Evolutionary conservation across 441 rosid species (phyloP).

Genomic region (Daphne laureola): DNA sequence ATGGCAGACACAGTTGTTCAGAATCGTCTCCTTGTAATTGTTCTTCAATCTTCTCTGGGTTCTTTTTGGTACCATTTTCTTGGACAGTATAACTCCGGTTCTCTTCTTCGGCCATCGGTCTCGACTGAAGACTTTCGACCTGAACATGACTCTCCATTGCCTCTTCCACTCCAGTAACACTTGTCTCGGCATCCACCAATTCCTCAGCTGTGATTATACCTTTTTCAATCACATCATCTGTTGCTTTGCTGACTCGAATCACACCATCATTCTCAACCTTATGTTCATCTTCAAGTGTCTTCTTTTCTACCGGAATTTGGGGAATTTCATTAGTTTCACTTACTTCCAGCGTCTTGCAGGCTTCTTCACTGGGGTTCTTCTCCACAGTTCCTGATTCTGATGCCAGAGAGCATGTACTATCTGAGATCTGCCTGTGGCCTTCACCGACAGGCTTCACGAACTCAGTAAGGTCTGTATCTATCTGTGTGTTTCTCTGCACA

Average conservation of each 20-base stretch:
- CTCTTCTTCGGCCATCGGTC: no score
- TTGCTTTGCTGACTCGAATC: constrained; percentile 12
- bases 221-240: no score
- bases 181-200: no score
- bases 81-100: no score
- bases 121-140: no score
- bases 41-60: no score
- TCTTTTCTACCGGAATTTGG: constrained; percentile 16
- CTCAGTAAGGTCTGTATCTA: constrained; percentile 16
- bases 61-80: no score
- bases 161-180: no score
- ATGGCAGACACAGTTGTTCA: no score
- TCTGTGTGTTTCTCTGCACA: constrained; percentile 28
- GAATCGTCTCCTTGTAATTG: no score
- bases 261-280: constrained; percentile 17
- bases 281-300: constrained; percentile 18
- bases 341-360: constrained; percentile 14
- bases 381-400: constrained; percentile 26
- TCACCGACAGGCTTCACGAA: constrained; percentile 9
- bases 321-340: constrained; percentile 13
- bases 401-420: constrained; percentile 30
- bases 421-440: constrained; percentile 23
- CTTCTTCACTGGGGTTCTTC: constrained; percentile 24
- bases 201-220: no score
- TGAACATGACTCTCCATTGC: no score